Conservation (phyloP, 768 basidiomycete genomes). For the Lactifluus piperatus region DNA sequence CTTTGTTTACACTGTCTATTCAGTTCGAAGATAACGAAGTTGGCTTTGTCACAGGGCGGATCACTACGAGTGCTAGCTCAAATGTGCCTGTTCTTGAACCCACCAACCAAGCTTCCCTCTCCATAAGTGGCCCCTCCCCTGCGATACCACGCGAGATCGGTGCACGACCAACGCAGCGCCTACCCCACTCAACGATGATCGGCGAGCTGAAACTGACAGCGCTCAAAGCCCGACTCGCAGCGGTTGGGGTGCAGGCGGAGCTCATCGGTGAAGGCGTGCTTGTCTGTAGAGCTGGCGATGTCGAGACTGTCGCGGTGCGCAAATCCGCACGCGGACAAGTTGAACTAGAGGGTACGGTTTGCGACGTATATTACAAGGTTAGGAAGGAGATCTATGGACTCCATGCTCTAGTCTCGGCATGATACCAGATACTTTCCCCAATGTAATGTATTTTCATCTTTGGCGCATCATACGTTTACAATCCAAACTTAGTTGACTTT, state of each 20-base stretch:
- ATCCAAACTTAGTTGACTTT: not conserved
- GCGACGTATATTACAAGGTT: constrained; percentile 83
- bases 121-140: constrained; percentile 14
- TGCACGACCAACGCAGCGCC: constrained; percentile 51
- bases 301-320: constrained; percentile 76
- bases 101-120: constrained; percentile 24
- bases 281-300: constrained; percentile 65
- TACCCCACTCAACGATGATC: constrained; percentile 92
- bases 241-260: constrained; percentile 79
- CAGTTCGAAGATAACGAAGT: constrained; percentile 99
- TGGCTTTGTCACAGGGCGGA: constrained; percentile 83
- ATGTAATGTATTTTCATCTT: not conserved
- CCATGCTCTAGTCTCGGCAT: constrained; percentile 79
- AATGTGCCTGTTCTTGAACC: constrained; percentile 86
- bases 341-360: constrained; percentile 84
- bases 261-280: constrained; percentile 96
- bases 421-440: constrained; percentile 1
- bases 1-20: not conserved
- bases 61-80: constrained; percentile 76
- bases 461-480: not conserved
- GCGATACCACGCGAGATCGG: constrained; percentile 43
- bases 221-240: constrained; percentile 70
- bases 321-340: constrained; percentile 82
- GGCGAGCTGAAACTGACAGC: constrained; percentile 91
- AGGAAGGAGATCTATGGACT: constrained; percentile 83